Base-by-base conservation (phyloP, 1,284 basidiomycete species). In the Ceratobasidium papillatum region DNA sequence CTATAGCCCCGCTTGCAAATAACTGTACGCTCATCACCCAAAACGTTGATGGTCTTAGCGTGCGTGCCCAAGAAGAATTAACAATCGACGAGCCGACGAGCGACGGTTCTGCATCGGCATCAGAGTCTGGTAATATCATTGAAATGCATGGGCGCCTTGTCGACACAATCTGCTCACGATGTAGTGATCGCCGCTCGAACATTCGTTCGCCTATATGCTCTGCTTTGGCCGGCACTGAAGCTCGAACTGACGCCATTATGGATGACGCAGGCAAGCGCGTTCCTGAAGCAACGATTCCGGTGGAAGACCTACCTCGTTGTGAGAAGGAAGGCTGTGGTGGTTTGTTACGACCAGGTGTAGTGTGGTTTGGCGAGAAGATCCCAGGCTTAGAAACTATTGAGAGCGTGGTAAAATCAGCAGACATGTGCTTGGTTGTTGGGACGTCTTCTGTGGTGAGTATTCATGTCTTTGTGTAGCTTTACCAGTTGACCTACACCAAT, bases 61-160 rank as follows among this genome's bases (percentile, higher is more conserved):
- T 74, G n/a, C 78, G 82, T 34, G 85, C 85, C 1, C 77, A 49
- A 34, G 34, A 71, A 45, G 41, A 45, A 19, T 38, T 62, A 30
- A 25, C 38, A 27, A 36, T 30, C 14, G 27, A 3, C 14, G 11
- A 62, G 14, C 61, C 61, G 8, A 3, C 47, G n/a, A 25, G 19
- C 3, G 7, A 17, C 12, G 83, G 8, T 69, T 58, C 73, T 47
- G 47, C 45, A 66, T 32, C 54, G 38, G 38, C 66, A 25, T 25
- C 30, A 51, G n/a, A 63, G 38, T 76, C 52, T 49, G 80, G 74
- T 75, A 80, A 73, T 71, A 78, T 88, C n/a, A 79, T 90, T 19
- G 89, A 91, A 80, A 91, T 91, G 89, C 90, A 91, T 78, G 90
- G 89, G 2, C 81, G 86, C 45, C 81, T 91, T 1, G 86, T 89